Base-by-base conservation (phyloP, 2,329 filamentous ascomycete genomes). In the Sordariomycetes sp. region DNA sequence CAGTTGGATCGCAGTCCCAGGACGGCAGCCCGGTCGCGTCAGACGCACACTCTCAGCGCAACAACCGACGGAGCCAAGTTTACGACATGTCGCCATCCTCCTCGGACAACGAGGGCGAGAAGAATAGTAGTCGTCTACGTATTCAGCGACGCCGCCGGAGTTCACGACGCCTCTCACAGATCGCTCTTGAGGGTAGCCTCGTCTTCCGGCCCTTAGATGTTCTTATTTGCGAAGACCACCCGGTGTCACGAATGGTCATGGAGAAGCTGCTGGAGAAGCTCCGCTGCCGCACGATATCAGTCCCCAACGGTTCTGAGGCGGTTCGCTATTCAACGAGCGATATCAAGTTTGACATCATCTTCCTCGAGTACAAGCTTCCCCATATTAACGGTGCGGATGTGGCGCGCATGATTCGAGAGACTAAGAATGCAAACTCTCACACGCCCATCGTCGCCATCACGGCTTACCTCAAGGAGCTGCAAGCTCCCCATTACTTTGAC, bases 331-430 rank as follows among this genome's bases (percentile, higher is more conserved):
- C 94, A 32, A 89, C 95, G 77, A 92, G 92, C 66, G 92, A 97
- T 67, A 92, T 99, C 67, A 95, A 97, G 66, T 99, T 97, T 66
- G 94, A 99, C 70, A 90, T 96, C 64, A 96, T 99, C 68, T 94
- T 99, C 76, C 92, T 96, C 70, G 94, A 99, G 71, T 96, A 90
- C 74, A 95, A 92, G 68, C 76, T 99, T 52, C 92, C 94, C 10
- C 90, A 95, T 66, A 90, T 97, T 66, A 97, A 90, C 64, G 94
- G 94, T 25, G 88, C 90, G 13, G 94, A 99, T 67, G 89, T 99
- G 58, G 92, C 94, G 55, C 87, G 94, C 36, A 99, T 99, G 94
- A 90, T 99, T 63, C 85, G 94, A 53, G 92, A 97, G 67, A 96
- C 92, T 1, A 94, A 92, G 73, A 96, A 96, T 68, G 84, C 89